Percentiles rank a stretch among this genome's conserved stretches.
These are phyloP conservation scores for Arthroderma sp. DNA, from an alignment of 2,329 filamentous ascomycete genomes.

Conservation along the genomic window DNA sequence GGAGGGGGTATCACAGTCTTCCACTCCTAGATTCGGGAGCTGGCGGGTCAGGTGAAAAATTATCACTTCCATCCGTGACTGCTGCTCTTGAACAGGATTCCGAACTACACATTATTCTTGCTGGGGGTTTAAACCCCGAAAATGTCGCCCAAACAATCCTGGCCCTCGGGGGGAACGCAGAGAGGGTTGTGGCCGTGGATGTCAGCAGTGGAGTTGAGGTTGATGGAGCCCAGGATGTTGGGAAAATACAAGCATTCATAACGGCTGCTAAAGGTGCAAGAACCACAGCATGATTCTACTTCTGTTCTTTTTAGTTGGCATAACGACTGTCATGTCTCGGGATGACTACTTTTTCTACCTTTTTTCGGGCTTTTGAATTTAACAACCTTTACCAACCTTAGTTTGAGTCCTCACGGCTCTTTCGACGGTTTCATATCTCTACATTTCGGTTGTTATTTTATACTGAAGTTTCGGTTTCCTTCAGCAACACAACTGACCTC, in stretches of 20 bases:
- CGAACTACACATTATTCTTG: constrained; percentile 64
- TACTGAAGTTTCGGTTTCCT: too few species aligned
- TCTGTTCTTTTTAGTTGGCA: not conserved
- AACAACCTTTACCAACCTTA: too few species aligned
- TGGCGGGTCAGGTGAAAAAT: constrained; percentile 64
- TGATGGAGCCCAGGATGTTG: constrained; percentile 63
- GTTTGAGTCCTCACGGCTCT: too few species aligned
- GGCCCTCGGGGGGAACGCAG: constrained; percentile 46
- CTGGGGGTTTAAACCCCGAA: constrained; percentile 67
- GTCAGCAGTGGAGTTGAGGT: constrained; percentile 90
- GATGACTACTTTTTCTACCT: too few species aligned
- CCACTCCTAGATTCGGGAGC: constrained; percentile 77
- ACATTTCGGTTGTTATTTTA: too few species aligned
- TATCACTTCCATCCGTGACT: constrained; percentile 60
- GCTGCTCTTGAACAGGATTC: constrained; percentile 51
- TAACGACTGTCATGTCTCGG: constrained; percentile 13
- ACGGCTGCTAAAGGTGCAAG: constrained; percentile 51
- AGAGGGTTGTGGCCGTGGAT: constrained; percentile 68
- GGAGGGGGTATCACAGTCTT: constrained; percentile 67
- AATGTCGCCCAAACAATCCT: constrained; percentile 60
- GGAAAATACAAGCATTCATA: constrained; percentile 71
- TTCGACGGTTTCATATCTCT: too few species aligned
- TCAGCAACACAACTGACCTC: too few species aligned
- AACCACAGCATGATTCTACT: not conserved
- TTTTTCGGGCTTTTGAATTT: too few species aligned